phyloP scores from a whole-genome alignment of 495 filamentous ascomycete genomes.

The Penicillium subrubescens region DNA sequence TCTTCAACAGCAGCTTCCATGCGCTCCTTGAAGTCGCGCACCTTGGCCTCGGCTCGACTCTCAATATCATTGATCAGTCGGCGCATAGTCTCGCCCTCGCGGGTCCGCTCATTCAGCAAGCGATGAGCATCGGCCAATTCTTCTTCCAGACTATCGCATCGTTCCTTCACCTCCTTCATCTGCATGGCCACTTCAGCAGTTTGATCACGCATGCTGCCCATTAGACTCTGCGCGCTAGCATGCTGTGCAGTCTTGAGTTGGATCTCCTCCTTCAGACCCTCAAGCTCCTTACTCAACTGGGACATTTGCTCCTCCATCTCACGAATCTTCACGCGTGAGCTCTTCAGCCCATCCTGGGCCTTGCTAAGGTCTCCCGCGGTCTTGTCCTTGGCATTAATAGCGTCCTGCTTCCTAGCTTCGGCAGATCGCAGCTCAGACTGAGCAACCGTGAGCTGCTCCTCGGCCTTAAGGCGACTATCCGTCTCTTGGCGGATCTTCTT shows the following conservation, averaged over 20 bases:
- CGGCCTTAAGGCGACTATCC: conserved; percentile 67
- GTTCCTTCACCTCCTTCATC: conserved; percentile 83
- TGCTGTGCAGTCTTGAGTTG: conserved; percentile 85
- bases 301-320: conserved; percentile 72
- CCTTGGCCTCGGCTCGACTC: conserved; percentile 72
- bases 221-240: conserved; percentile 77
- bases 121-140: conserved; percentile 87
- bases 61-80: conserved; percentile 86
- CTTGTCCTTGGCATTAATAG: conserved; percentile 70
- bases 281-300: conserved; percentile 64
- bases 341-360: conserved; percentile 67
- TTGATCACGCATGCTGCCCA: conserved; percentile 92
- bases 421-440: conserved; percentile 74
- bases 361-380: conserved; percentile 65
- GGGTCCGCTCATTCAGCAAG: conserved; percentile 85
- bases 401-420: conserved; percentile 77
- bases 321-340: conserved; percentile 61
- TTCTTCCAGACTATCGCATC: conserved; percentile 88
- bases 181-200: conserved; percentile 85
- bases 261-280: conserved; percentile 74
- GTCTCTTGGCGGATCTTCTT: conserved; percentile 77
- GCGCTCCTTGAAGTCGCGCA: conserved; percentile 84
- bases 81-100: conserved; percentile 95
- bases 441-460: conserved; percentile 70
- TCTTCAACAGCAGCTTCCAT: conserved; percentile 91